Evolutionary conservation across 2,329 filamentous ascomycete genomes (phyloP).

Genomic region (Cryphonectria radicalis): DNA sequence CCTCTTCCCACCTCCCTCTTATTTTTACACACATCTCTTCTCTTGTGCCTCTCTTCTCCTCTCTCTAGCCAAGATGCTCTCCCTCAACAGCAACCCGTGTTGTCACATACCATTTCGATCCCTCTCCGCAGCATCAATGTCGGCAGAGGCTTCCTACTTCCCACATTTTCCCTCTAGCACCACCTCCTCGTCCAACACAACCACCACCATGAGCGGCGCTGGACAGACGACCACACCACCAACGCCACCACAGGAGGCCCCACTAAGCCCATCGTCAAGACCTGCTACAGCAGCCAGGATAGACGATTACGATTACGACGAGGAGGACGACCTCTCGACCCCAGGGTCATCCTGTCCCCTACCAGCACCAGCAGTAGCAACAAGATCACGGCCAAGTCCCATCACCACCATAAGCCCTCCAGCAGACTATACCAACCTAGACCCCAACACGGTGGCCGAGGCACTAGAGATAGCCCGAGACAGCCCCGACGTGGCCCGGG

Average conservation of each 20-base stretch:
- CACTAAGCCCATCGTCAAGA: slow-evolving; percentile 23
- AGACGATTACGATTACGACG: not conserved
- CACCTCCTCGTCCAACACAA: not conserved
- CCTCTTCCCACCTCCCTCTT: not conserved
- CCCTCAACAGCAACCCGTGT: slow-evolving; percentile 21
- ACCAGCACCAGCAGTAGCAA: slow-evolving; percentile 24
- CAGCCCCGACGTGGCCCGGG: slow-evolving; percentile 66
- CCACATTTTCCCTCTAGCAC: not conserved
- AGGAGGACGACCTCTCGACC: not conserved
- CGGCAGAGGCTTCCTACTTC: slow-evolving; percentile 14
- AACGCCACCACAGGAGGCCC: slow-evolving; percentile 20
- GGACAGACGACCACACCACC: slow-evolving; percentile 14
- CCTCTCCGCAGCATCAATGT: slow-evolving; percentile 1
- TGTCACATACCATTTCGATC: slow-evolving; percentile 25
- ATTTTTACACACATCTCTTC: not conserved
- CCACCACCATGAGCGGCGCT: slow-evolving; percentile 20
- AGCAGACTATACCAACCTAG: slow-evolving; percentile 20
- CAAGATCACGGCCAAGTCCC: not conserved
- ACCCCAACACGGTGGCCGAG: slow-evolving; percentile 53
- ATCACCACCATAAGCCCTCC: slow-evolving; percentile 20
- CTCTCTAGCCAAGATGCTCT: slow-evolving; percentile 22
- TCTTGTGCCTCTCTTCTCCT: not conserved
- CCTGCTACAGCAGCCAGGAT: slow-evolving; percentile 3
- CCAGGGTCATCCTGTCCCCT: slow-evolving; percentile 15
- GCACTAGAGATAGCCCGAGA: slow-evolving; percentile 79